Conservation (phyloP, 148 eudicot species). For the Camellia sinensis region DNA sequence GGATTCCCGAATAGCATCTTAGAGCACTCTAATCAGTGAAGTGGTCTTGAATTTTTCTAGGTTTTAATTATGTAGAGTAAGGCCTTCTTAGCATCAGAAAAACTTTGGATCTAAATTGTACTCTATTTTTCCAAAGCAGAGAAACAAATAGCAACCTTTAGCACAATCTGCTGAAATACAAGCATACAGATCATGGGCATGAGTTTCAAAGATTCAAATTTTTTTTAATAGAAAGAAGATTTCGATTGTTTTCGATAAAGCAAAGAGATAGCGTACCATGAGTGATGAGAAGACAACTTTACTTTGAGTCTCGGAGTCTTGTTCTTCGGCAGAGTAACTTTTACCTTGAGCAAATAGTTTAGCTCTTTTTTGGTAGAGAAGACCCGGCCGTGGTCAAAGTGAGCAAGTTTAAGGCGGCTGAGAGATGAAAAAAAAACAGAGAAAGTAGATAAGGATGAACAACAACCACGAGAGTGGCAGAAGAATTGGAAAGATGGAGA, state of each 20-base stretch:
- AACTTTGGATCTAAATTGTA: background rate
- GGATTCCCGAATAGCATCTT: constrained; percentile 5
- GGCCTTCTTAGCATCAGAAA: background rate
- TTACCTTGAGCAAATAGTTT: too few relatives aligned
- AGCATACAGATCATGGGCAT: background rate
- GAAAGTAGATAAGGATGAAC: background rate
- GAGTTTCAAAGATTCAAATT: background rate
- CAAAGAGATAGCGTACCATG: background rate
- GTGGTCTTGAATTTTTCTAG: background rate
- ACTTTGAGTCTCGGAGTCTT: too few relatives aligned
- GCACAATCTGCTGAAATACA: background rate
- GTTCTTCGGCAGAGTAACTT: too few relatives aligned
- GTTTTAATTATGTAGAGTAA: too few relatives aligned
- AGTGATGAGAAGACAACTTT: background rate
- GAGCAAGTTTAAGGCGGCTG: background rate
- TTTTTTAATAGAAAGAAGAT: too few relatives aligned
- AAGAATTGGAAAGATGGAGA: too few relatives aligned
- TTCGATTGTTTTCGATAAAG: too few relatives aligned
- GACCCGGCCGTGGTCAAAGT: background rate
- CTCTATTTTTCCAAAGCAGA: background rate
- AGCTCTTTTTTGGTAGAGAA: too few relatives aligned
- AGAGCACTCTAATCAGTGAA: constrained; percentile 1
- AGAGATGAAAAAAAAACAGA: background rate
- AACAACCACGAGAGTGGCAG: too few relatives aligned
- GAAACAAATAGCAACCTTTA: too few relatives aligned